Conservation (phyloP, 2,329 filamentous ascomycete genomes). For the Dothiorella sarmentorum region DNA sequence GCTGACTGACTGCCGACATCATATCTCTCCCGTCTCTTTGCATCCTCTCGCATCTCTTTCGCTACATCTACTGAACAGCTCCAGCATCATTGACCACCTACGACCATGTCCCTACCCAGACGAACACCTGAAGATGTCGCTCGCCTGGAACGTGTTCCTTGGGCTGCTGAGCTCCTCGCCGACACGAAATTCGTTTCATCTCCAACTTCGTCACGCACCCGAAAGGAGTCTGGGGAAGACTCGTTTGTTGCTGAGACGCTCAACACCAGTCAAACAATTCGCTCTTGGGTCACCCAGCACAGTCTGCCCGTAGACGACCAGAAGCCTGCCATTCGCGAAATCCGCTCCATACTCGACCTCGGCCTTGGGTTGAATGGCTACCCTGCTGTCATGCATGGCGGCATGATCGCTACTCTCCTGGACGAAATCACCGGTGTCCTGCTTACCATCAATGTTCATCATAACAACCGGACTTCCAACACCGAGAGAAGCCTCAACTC, state of each 20-base stretch:
- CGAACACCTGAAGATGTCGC: neutral
- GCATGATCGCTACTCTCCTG: constrained; percentile 55
- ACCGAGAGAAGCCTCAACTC: neutral
- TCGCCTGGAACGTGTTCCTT: constrained; percentile 42
- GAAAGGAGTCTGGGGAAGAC: constrained; percentile 47
- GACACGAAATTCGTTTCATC: constrained; percentile 41
- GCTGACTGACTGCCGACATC: neutral
- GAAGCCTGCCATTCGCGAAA: constrained; percentile 31
- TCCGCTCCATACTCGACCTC: constrained; percentile 43
- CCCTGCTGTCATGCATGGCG: constrained; percentile 54
- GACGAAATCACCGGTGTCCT: constrained; percentile 57
- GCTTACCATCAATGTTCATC: constrained; percentile 42
- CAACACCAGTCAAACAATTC: constrained; percentile 49
- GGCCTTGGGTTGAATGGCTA: constrained; percentile 55
- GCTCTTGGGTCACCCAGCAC: constrained; percentile 40
- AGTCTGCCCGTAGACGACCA: neutral
- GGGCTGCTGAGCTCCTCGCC: constrained; percentile 47
- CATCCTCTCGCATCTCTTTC: neutral
- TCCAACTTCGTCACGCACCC: constrained; percentile 37
- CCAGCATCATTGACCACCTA: neutral
- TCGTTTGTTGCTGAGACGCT: constrained; percentile 54
- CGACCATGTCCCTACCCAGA: neutral
- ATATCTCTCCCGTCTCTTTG: no score
- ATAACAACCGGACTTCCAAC: constrained; percentile 3
- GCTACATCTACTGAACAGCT: neutral